Evolutionary conservation across 2,329 filamentous ascomycete genomes (phyloP).

Genomic region (Hypoxylon sp.): DNA sequence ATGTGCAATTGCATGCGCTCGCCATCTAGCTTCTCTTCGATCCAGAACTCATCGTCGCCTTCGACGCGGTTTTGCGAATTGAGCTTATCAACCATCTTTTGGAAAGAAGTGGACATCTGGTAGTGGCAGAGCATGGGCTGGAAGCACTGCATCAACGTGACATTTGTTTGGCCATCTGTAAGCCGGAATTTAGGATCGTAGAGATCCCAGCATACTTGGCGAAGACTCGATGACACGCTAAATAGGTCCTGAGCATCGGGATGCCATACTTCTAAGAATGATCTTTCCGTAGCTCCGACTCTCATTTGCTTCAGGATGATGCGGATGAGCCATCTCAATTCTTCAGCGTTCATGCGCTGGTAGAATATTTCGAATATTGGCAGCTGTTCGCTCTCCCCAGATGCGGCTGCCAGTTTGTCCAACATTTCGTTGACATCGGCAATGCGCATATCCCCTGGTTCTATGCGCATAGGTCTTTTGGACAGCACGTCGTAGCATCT

Average conservation of each 20-base stretch:
- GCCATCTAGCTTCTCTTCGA: conserved; percentile 97
- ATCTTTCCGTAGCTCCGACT: conserved; percentile 86
- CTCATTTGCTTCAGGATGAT: conserved; percentile 88
- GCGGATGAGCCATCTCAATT: conserved; percentile 93
- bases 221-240: conserved; percentile 90
- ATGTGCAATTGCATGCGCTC: conserved; percentile 98
- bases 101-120: conserved; percentile 82
- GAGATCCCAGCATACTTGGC: conserved; percentile 95
- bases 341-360: conserved; percentile 90
- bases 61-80: conserved; percentile 68
- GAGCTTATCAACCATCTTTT: conserved; percentile 81
- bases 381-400: conserved; percentile 86
- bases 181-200: conserved; percentile 80
- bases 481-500: conserved; percentile 89
- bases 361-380: conserved; percentile 89
- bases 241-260: conserved; percentile 83
- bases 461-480: conserved; percentile 82
- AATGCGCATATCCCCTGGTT: conserved; percentile 84
- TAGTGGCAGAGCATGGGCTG: conserved; percentile 96
- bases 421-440: conserved; percentile 90
- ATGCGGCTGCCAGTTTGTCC: conserved; percentile 81
- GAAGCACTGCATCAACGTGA: conserved; percentile 93
- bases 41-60: conserved; percentile 88
- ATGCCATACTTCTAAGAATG: conserved; percentile 87
- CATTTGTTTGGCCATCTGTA: conserved; percentile 80